These are phyloP conservation scores for Heterobasidion parviporum DNA, from an alignment of 1,284 basidiomycete species.

Conservation along the genomic window DNA sequence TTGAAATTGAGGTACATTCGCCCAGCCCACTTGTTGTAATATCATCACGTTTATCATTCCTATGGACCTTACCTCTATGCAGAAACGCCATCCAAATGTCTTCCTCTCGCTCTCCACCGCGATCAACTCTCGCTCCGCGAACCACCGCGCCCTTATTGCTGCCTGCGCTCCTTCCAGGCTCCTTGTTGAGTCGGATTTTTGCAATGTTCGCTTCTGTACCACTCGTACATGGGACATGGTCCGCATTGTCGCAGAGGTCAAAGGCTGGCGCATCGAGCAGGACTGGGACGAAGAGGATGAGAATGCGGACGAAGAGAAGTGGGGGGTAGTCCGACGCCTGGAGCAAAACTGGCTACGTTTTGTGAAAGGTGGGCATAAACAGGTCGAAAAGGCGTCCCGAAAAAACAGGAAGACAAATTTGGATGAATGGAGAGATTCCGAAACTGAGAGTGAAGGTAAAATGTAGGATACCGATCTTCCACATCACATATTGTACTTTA, in stretches of 20 bases:
- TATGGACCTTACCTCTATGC: neutral
- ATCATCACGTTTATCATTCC: neutral
- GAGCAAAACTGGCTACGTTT: conserved; percentile 64
- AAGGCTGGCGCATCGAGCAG: conserved; percentile 59
- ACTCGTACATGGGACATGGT: conserved; percentile 66
- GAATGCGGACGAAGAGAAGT: conserved; percentile 22
- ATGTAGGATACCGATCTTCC: neutral
- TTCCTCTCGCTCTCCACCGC: conserved; percentile 74
- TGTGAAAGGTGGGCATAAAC: conserved; percentile 33
- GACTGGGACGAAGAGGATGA: conserved; percentile 33
- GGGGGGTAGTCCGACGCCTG: conserved; percentile 57
- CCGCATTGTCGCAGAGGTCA: conserved; percentile 48
- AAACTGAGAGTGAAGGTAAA: conserved; percentile 7
- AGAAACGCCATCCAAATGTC: conserved; percentile 61
- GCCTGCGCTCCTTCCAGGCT: conserved; percentile 53
- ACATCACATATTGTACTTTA: neutral
- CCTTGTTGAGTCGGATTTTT: conserved; percentile 72
- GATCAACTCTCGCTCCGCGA: conserved; percentile 63
- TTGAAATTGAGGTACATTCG: conserved; percentile 49
- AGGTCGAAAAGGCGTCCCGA: neutral
- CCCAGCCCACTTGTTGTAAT: conserved; percentile 2
- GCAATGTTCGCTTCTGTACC: conserved; percentile 43
- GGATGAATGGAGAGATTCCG: conserved; percentile 8
- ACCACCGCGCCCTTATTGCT: conserved; percentile 50
- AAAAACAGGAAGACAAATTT: conserved; percentile 7